A percentile compares a stretch with the other conserved stretches of the same genome.
These are phyloP conservation scores for Grosmannia penicillata DNA, from an alignment of 2,329 filamentous ascomycete species.

Conservation along the genomic window DNA sequence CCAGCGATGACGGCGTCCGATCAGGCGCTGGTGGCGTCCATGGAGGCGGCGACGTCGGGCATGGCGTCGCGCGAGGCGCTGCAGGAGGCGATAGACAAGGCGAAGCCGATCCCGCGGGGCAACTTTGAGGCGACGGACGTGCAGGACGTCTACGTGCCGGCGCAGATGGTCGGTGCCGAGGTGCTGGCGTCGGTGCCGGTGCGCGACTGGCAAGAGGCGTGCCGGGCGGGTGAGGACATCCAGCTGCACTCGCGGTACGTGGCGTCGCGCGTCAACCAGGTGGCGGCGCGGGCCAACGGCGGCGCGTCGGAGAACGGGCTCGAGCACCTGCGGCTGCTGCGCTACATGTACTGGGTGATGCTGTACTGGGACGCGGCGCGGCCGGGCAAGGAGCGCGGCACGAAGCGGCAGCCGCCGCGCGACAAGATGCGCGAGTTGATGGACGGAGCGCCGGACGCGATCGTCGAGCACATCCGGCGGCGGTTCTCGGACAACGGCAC, in stretches of 20 bases:
- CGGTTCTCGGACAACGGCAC: slow-evolving; percentile 51
- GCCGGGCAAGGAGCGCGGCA: slow-evolving; percentile 30
- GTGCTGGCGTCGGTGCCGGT: slow-evolving; percentile 54
- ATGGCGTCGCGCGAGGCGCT: slow-evolving; percentile 27
- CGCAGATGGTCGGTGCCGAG: slow-evolving; percentile 50
- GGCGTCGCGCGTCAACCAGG: slow-evolving; percentile 41
- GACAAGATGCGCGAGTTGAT: slow-evolving; percentile 47
- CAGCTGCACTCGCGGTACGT: slow-evolving; percentile 48
- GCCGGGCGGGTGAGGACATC: slow-evolving; percentile 42
- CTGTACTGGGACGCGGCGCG: slow-evolving; percentile 34
- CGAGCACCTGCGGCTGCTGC: slow-evolving; percentile 39
- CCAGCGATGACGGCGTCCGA: slow-evolving; percentile 25
- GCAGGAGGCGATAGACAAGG: slow-evolving; percentile 41
- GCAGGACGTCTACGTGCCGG: slow-evolving; percentile 57
- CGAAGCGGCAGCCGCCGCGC: slow-evolving; percentile 38
- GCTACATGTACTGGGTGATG: slow-evolving; percentile 44
- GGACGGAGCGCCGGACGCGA: slow-evolving; percentile 40
- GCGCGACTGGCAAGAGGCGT: slow-evolving; percentile 58
- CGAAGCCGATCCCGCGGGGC: slow-evolving; percentile 58
- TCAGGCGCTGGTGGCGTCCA: slow-evolving; percentile 45
- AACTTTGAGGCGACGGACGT: slow-evolving; percentile 53
- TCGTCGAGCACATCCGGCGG: slow-evolving; percentile 52
- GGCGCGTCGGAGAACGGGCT: too few relatives aligned
- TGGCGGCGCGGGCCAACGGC: slow-evolving; percentile 41
- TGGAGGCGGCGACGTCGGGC: slow-evolving; percentile 42